Evolutionary conservation across 2,329 filamentous ascomycete genomes (phyloP).

Genomic region (Penicillium sp.): DNA sequence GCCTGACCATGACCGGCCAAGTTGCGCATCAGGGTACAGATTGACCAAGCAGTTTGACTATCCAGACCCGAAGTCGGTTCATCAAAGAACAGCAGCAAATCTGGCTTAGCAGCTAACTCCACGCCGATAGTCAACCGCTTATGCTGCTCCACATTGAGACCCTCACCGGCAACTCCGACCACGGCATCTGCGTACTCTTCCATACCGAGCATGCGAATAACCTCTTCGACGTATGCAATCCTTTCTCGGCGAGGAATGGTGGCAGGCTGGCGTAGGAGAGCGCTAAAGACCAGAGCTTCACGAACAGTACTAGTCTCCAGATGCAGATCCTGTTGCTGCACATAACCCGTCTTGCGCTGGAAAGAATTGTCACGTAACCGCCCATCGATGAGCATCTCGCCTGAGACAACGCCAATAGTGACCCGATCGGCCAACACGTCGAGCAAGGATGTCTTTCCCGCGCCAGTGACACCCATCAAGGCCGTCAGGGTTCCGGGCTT

Average conservation of each 20-base stretch:
- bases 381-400: conserved; percentile 80
- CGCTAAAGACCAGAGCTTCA: conserved; percentile 83
- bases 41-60: conserved; percentile 90
- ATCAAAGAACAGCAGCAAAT: conserved; percentile 85
- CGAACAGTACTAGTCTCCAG: conserved; percentile 80
- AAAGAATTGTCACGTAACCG: conserved; percentile 74
- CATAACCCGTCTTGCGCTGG: conserved; percentile 89
- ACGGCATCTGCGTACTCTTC: conserved; percentile 87
- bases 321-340: conserved; percentile 90
- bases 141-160: conserved; percentile 63
- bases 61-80: conserved; percentile 96
- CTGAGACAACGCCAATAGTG: conserved; percentile 83
- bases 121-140: conserved; percentile 89
- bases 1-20: conserved; percentile 85
- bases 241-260: conserved; percentile 73
- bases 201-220: conserved; percentile 90
- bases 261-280: conserved; percentile 77
- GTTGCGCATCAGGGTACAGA: conserved; percentile 83
- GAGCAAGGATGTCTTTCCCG: conserved; percentile 87
- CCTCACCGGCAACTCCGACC: conserved; percentile 85
- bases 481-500: conserved; percentile 88
- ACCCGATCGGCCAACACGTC: conserved; percentile 82
- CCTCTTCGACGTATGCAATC: conserved; percentile 81
- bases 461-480: conserved; percentile 85
- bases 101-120: conserved; percentile 87